phyloP scores from a whole-genome alignment of 208 protist species.

The Trypanosoma avium region DNA sequence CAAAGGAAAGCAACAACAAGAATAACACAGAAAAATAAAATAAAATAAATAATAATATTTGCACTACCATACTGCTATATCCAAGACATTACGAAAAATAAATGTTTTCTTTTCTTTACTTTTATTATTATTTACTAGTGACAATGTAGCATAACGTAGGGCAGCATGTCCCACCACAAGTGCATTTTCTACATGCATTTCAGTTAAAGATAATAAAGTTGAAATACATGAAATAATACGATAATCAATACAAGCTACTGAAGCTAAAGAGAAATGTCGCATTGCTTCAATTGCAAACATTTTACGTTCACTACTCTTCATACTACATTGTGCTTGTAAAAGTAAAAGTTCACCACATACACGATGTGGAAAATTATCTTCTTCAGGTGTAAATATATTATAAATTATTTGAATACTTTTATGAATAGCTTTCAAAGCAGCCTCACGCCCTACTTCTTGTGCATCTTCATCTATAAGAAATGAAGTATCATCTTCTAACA shows the following conservation, averaged over 20 bases:
- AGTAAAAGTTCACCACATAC: constrained; percentile 54
- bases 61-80: constrained; percentile 3
- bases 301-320: constrained; percentile 20
- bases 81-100: neutral
- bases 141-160: constrained; percentile 43
- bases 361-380: constrained; percentile 28
- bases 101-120: neutral
- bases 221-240: constrained; percentile 29
- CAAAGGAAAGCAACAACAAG: no score
- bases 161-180: constrained; percentile 43
- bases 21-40: neutral
- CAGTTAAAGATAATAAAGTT: constrained; percentile 40
- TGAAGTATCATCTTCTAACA: constrained; percentile 10
- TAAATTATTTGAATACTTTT: no score
- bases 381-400: constrained; percentile 17
- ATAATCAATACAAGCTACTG: constrained; percentile 30
- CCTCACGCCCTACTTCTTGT: constrained; percentile 24
- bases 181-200: constrained; percentile 54
- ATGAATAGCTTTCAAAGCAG: constrained; percentile 9
- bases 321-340: constrained; percentile 23
- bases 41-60: neutral
- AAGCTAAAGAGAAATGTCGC: constrained; percentile 41
- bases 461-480: constrained; percentile 61
- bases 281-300: constrained; percentile 48
- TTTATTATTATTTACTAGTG: neutral